These are phyloP conservation scores for Nothophaeocryptopus gaeumannii DNA, from an alignment of 2,329 filamentous ascomycete genomes.

Conservation along the genomic window DNA sequence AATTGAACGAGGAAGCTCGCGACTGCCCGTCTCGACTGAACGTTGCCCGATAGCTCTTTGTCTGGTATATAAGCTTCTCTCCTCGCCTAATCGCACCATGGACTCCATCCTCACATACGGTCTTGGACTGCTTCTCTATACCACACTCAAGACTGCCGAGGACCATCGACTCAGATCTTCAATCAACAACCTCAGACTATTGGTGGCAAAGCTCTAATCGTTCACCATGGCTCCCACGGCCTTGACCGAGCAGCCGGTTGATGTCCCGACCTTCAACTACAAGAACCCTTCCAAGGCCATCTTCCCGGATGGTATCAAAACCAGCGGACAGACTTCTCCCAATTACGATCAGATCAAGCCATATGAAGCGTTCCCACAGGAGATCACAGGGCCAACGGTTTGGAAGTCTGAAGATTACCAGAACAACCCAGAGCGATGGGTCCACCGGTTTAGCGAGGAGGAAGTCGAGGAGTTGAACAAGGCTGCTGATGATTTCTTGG, in stretches of 20 bases:
- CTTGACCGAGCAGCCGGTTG: constrained; percentile 19
- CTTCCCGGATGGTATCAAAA: constrained; percentile 66
- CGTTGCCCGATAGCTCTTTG: no score
- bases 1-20: constrained; percentile 2
- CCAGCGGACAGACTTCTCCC: constrained; percentile 70
- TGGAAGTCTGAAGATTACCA: constrained; percentile 68
- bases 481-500: constrained; percentile 68
- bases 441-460: constrained; percentile 63
- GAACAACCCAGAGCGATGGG: constrained; percentile 66
- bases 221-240: constrained; percentile 23
- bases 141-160: constrained; percentile 16
- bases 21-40: constrained; percentile 13
- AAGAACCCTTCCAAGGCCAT: constrained; percentile 45
- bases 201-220: constrained; percentile 3
- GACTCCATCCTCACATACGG: constrained; percentile 15
- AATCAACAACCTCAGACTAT: constrained; percentile 35
- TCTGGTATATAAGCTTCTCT: constrained; percentile 15
- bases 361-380: constrained; percentile 67
- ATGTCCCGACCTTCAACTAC: constrained; percentile 20
- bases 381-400: constrained; percentile 68
- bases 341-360: constrained; percentile 63
- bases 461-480: constrained; percentile 66
- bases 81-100: constrained; percentile 12
- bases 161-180: constrained; percentile 32
- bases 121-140: constrained; percentile 17